A percentile compares a stretch with the other conserved stretches of the same genome.
Evolutionary conservation across 306 rosid genomes (phyloP).

Genomic region (Rosa multiflora): DNA sequence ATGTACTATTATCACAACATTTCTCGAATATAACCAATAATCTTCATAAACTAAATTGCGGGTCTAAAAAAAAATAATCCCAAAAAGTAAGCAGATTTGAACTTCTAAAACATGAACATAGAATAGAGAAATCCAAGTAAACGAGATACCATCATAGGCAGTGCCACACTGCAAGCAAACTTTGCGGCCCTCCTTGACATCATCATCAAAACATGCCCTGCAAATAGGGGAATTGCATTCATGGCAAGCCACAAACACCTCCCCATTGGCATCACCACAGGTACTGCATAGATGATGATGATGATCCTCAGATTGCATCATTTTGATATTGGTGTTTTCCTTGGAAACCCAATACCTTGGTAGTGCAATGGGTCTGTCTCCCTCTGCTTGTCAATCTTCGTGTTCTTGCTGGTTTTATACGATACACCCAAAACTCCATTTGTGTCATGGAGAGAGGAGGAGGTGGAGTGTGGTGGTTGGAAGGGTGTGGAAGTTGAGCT

Average conservation of each 20-base stretch:
- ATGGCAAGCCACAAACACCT: constrained; percentile 81
- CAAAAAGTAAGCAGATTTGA: not conserved
- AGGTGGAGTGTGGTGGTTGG: constrained; percentile 45
- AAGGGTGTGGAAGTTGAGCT: constrained; percentile 60
- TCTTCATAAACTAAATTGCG: constrained; percentile 1
- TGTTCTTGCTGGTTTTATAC: constrained; percentile 43
- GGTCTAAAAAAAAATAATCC: not conserved
- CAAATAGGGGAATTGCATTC: constrained; percentile 79
- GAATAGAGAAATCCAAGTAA: constrained; percentile 9
- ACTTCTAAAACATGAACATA: not conserved
- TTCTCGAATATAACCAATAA: not conserved
- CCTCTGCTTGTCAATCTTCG: constrained; percentile 29
- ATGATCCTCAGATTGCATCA: constrained; percentile 76
- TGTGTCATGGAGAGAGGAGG: constrained; percentile 19
- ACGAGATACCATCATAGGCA: constrained; percentile 58
- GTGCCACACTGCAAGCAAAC: constrained; percentile 75
- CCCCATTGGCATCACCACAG: constrained; percentile 86
- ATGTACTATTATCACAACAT: not conserved
- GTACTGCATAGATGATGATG: constrained; percentile 65
- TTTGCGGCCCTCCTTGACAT: constrained; percentile 73
- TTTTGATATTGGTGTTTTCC: constrained; percentile 29
- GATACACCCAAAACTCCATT: constrained; percentile 35
- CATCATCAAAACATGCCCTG: constrained; percentile 69
- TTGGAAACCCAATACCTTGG: constrained; percentile 13
- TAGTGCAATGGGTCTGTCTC: constrained; percentile 10